A percentile compares a stretch with the other conserved stretches of the same genome.
These are phyloP conservation scores for Lasiosphaeriaceae sp. DNA, from an alignment of 495 filamentous ascomycete genomes.

Conservation along the genomic window DNA sequence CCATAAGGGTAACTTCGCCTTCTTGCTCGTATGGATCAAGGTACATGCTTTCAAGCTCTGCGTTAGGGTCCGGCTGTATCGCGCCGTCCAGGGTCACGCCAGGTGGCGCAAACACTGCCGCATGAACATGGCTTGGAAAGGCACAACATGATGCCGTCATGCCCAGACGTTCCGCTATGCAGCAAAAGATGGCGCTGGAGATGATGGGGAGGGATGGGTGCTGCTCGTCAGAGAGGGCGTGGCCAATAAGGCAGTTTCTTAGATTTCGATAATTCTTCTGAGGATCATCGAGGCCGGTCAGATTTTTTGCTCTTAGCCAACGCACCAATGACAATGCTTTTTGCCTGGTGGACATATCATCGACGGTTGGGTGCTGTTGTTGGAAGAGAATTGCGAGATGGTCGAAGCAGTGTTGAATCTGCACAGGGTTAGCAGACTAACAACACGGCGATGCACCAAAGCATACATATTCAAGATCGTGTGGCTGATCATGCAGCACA, in stretches of 20 bases:
- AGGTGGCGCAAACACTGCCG: constrained; percentile 57
- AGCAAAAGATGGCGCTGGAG: constrained; percentile 56
- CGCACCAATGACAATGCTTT: constrained; percentile 63
- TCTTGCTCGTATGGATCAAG: constrained; percentile 77
- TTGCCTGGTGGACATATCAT: constrained; percentile 51
- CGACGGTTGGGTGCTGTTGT: constrained; percentile 44
- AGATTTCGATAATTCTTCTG: constrained; percentile 69
- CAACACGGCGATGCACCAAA: background rate
- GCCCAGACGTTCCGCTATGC: constrained; percentile 51
- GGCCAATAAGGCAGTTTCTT: constrained; percentile 79
- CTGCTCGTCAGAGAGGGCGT: constrained; percentile 61
- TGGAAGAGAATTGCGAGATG: constrained; percentile 53
- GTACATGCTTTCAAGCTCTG: constrained; percentile 60
- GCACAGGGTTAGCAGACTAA: background rate
- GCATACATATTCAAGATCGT: constrained; percentile 69
- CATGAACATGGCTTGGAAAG: constrained; percentile 77
- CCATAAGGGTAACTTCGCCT: constrained; percentile 56
- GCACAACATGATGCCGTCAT: constrained; percentile 69
- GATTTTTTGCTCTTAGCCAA: constrained; percentile 60
- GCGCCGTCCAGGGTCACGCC: constrained; percentile 61
- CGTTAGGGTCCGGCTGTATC: constrained; percentile 16
- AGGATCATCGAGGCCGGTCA: constrained; percentile 60
- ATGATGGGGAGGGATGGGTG: constrained; percentile 78
- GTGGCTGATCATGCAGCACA: constrained; percentile 62
- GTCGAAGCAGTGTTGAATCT: constrained; percentile 63